These are phyloP conservation scores for Neurospora tetraspora DNA, from an alignment of 495 filamentous ascomycete species.

Conservation along the genomic window DNA sequence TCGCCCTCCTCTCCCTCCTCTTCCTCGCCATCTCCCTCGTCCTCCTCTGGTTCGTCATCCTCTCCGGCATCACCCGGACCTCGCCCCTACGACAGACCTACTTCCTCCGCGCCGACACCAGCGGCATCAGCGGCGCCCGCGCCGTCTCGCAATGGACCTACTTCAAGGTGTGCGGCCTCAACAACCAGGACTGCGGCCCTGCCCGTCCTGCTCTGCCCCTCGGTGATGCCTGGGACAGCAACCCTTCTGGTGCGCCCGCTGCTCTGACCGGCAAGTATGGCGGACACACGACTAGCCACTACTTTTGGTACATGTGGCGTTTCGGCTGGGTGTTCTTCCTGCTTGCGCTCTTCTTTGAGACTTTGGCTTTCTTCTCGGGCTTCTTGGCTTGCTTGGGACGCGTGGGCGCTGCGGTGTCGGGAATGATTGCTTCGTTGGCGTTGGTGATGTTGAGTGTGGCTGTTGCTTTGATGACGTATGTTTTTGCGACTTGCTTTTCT, in stretches of 20 bases:
- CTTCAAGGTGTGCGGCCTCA: conserved; percentile 56
- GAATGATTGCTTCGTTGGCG: conserved; percentile 25
- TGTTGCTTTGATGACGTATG: conserved; percentile 45
- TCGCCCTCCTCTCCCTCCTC: conserved; percentile 52
- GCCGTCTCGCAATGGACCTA: conserved; percentile 73
- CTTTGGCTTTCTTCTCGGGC: conserved; percentile 43
- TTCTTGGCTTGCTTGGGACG: conserved; percentile 41
- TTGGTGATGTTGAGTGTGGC: conserved; percentile 37
- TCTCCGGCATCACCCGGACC: conserved; percentile 52
- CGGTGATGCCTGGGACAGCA: conserved; percentile 39
- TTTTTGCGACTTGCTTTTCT: conserved; percentile 1
- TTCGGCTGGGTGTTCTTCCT: conserved; percentile 68
- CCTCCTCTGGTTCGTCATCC: conserved; percentile 70
- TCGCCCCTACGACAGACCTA: conserved; percentile 64
- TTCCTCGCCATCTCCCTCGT: conserved; percentile 65
- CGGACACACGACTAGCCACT: conserved; percentile 35
- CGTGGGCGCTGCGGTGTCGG: conserved; percentile 36
- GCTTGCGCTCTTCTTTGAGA: conserved; percentile 54
- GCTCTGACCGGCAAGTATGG: conserved; percentile 34
- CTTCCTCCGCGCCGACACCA: conserved; percentile 70
- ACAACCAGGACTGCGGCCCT: conserved; percentile 37
- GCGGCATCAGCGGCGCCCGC: conserved; percentile 54
- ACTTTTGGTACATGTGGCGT: conserved; percentile 47
- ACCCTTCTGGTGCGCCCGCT: conserved; percentile 28
- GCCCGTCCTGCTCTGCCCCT: conserved; percentile 35